Conservation (phyloP, 2,329 filamentous ascomycete genomes). For the Bipolaris gigantea region DNA sequence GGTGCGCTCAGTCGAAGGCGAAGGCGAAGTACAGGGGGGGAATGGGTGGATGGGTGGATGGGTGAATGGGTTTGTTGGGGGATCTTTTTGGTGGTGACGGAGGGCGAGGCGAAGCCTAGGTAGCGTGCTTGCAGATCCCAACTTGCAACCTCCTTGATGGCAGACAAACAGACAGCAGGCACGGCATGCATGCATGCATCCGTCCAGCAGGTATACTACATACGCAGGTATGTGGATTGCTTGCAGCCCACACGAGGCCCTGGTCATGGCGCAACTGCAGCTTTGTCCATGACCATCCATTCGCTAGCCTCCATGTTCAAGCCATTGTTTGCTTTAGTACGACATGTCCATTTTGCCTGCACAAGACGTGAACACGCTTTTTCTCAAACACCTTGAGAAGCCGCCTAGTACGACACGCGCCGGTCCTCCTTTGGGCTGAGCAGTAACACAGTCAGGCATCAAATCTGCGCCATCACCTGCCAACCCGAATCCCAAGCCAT, state of each 20-base stretch:
- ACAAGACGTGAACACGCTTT: not conserved
- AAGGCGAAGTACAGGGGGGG: no score
- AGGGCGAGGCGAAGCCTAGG: constrained; percentile 14
- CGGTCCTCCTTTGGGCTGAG: not conserved
- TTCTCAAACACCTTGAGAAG: not conserved
- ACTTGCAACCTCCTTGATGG: constrained; percentile 9
- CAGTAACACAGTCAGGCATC: not conserved
- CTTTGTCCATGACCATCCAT: not conserved
- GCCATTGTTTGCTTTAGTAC: not conserved
- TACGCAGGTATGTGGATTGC: not conserved
- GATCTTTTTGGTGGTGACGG: constrained; percentile 7
- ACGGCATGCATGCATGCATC: not conserved
- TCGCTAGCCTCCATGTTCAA: not conserved
- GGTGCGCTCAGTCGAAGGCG: not conserved
- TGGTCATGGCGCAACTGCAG: not conserved
- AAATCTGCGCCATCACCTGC: not conserved
- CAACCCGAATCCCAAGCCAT: not conserved
- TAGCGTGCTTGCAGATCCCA: constrained; percentile 13
- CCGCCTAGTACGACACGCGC: not conserved
- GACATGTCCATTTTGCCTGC: not conserved
- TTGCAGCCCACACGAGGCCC: not conserved
- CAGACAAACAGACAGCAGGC: not conserved
- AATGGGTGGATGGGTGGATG: no score
- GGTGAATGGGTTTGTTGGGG: constrained; percentile 5
- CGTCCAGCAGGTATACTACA: no score